phyloP scores from a whole-genome alignment of 2,329 filamentous ascomycete genomes.

The Calonectria montana region DNA sequence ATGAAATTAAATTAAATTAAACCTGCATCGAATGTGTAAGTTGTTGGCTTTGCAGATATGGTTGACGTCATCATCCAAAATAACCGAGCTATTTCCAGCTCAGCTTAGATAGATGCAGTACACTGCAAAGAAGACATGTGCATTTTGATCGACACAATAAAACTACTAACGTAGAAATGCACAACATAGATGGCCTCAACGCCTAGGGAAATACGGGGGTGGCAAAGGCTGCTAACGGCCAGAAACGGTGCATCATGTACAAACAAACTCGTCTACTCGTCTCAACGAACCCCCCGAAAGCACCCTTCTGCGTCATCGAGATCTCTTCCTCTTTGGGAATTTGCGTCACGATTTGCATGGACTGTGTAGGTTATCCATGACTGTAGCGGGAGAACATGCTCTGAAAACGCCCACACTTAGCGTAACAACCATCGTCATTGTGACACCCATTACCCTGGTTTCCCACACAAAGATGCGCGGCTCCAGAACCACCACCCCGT shows the following conservation, averaged over 20 bases:
- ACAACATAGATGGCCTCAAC: not conserved
- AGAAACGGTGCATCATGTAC: not conserved
- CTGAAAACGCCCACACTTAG: not conserved
- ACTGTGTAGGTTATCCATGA: not conserved
- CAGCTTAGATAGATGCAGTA: not conserved
- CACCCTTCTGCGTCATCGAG: constrained; percentile 6
- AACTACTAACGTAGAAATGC: not conserved
- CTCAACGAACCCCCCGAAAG: not conserved
- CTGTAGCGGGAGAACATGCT: not conserved
- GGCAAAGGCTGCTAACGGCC: not conserved
- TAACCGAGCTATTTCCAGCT: not conserved
- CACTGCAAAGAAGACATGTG: not conserved
- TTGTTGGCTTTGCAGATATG: not conserved
- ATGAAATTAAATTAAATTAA: not conserved
- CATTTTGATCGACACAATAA: not conserved
- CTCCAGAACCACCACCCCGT: constrained; percentile 26
- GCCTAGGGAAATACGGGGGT: not conserved
- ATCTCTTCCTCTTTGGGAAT: not conserved
- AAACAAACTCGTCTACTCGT: not conserved
- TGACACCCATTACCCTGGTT: constrained; percentile 32
- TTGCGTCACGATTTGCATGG: not conserved
- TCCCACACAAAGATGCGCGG: constrained; percentile 3
- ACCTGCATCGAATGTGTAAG: not conserved
- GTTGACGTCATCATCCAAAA: constrained; percentile 2
- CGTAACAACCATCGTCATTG: constrained; percentile 31